Conservation (phyloP, 1,284 basidiomycete genomes). For the Afroboletus lepidellus region DNA sequence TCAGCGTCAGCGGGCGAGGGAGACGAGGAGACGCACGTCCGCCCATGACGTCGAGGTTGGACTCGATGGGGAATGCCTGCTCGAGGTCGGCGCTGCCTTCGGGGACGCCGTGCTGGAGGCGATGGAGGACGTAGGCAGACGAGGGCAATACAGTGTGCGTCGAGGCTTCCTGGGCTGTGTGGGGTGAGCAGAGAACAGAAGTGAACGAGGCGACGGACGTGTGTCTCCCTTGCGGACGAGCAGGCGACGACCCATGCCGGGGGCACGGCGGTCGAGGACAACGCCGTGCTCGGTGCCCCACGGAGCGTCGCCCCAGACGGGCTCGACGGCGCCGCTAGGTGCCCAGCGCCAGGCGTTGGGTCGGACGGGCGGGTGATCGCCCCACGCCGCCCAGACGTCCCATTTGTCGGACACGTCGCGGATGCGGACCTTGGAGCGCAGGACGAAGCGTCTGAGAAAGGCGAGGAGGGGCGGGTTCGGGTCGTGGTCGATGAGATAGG, state of each 20-base stretch:
- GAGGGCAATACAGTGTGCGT: constrained; percentile 52
- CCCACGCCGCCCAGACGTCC: constrained; percentile 83
- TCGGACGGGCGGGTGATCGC: constrained; percentile 42
- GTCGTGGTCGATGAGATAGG: constrained; percentile 78
- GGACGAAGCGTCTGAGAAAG: constrained; percentile 80
- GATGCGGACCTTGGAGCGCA: constrained; percentile 88
- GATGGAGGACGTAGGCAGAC: constrained; percentile 73
- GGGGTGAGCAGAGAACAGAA: constrained; percentile 4
- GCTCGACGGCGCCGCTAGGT: constrained; percentile 66
- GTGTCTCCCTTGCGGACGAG: constrained; percentile 66
- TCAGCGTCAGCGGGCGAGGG: constrained; percentile 1
- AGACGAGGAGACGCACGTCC: constrained; percentile 60
- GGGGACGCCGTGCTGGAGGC: constrained; percentile 83
- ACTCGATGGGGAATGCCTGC: constrained; percentile 88
- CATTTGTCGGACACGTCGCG: constrained; percentile 74
- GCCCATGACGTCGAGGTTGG: constrained; percentile 91
- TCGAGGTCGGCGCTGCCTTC: constrained; percentile 83
- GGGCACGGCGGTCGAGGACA: constrained; percentile 71
- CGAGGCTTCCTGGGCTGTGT: constrained; percentile 51
- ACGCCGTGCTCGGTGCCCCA: constrained; percentile 57
- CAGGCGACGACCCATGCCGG: constrained; percentile 74
- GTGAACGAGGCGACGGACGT: constrained; percentile 52
- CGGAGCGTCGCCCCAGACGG: constrained; percentile 56
- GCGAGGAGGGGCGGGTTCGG: constrained; percentile 54
- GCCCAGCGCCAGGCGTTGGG: constrained; percentile 55